Conservation (phyloP, 257 asterid genomes). For the Solanum pimpinellifolium region DNA sequence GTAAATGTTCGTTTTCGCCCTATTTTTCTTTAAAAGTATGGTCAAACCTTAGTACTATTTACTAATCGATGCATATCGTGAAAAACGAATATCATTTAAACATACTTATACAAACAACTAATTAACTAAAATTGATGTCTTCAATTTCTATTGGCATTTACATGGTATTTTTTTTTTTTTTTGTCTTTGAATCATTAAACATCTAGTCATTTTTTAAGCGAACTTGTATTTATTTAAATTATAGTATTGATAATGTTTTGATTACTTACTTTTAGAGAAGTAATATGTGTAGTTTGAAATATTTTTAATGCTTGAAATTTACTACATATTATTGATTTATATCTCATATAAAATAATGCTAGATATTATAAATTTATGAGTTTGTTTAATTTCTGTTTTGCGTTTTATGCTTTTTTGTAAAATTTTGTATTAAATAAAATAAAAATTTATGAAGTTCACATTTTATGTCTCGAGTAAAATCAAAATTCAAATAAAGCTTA, state of each 20-base stretch:
- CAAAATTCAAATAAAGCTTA: too few species aligned
- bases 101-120: rapidly evolving
- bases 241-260: neutral
- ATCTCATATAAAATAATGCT: neutral
- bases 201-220: neutral
- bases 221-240: neutral
- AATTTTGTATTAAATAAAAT: too few species aligned
- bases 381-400: neutral
- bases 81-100: neutral
- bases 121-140: neutral
- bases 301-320: too few species aligned
- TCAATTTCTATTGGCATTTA: too few species aligned
- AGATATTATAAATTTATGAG: neutral
- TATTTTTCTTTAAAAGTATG: too few species aligned
- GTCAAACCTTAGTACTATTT: too few species aligned
- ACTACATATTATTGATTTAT: neutral
- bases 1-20: neutral
- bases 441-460: too few species aligned
- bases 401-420: neutral
- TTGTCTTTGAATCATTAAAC: neutral
- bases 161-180: neutral
- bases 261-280: neutral
- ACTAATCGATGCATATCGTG: too few species aligned
- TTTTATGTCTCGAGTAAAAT: too few species aligned
- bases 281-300: neutral